Evolutionary conservation across 208 protist genomes (phyloP).

Genomic region (Trypanosomatidae sp.): DNA sequence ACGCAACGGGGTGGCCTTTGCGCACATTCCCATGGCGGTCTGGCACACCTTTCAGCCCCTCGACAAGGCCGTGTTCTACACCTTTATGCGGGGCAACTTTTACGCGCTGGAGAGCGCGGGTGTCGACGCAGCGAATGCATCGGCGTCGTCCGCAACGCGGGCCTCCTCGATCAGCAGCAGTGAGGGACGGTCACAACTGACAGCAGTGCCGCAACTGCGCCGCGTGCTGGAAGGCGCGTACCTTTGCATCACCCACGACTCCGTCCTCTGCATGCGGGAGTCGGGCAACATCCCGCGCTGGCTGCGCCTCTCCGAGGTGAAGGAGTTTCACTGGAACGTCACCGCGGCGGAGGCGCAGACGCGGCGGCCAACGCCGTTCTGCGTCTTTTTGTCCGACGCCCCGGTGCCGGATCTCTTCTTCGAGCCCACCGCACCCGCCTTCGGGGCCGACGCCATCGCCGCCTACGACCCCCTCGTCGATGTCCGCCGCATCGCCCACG

Average conservation of each 20-base stretch:
- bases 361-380: constrained; percentile 22
- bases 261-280: constrained; percentile 47
- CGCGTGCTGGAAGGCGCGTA: constrained; percentile 24
- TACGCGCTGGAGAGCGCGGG: constrained; percentile 11
- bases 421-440: constrained; percentile 33
- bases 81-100: constrained; percentile 43
- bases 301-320: constrained; percentile 35
- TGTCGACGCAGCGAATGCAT: too few species aligned
- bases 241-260: constrained; percentile 61
- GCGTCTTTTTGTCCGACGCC: constrained; percentile 44
- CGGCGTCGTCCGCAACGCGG: neutral
- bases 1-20: constrained; percentile 54
- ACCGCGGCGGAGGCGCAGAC: neutral
- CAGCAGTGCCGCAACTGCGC: constrained; percentile 7
- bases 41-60: constrained; percentile 49
- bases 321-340: constrained; percentile 42
- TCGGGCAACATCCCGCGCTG: constrained; percentile 52
- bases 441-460: constrained; percentile 25
- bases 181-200: too few species aligned
- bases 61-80: constrained; percentile 63
- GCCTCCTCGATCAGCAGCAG: neutral
- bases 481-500: constrained; percentile 30
- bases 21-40: constrained; percentile 49
- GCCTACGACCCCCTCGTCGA: constrained; percentile 30
- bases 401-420: constrained; percentile 48